Conservation (phyloP, 768 basidiomycete species). For the Mycena albidolilacea region DNA sequence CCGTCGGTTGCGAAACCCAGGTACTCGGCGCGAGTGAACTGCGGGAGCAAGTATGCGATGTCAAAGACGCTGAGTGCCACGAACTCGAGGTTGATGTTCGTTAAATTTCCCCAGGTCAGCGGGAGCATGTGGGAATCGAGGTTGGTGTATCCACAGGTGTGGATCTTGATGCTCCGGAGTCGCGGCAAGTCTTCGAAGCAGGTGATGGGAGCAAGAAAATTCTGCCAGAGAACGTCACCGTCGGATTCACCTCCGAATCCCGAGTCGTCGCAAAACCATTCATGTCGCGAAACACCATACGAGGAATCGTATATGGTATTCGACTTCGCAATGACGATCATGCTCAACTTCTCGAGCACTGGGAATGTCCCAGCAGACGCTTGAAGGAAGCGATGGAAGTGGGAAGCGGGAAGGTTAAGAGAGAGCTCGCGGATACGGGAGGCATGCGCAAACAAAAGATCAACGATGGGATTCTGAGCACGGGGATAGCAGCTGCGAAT, state of each 20-base stretch:
- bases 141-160: background rate
- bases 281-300: background rate
- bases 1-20: constrained; percentile 2
- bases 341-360: background rate
- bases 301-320: background rate
- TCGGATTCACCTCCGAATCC: background rate
- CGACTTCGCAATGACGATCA: background rate
- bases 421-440: constrained; percentile 12
- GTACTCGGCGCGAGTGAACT: background rate
- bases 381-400: constrained; percentile 2
- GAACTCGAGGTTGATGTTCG: background rate
- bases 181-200: background rate
- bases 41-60: background rate
- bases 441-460: constrained; percentile 1
- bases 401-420: constrained; percentile 1
- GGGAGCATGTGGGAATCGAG: constrained; percentile 12
- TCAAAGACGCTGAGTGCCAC: background rate
- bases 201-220: background rate
- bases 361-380: background rate
- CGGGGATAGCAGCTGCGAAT: constrained; percentile 18
- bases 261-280: background rate
- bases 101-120: constrained; percentile 11
- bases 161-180: constrained; percentile 3
- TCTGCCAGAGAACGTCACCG: background rate
- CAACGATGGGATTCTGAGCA: background rate